These are phyloP conservation scores for Trichoderma simmonsii DNA, from an alignment of 2,329 filamentous ascomycete genomes.

Conservation along the genomic window DNA sequence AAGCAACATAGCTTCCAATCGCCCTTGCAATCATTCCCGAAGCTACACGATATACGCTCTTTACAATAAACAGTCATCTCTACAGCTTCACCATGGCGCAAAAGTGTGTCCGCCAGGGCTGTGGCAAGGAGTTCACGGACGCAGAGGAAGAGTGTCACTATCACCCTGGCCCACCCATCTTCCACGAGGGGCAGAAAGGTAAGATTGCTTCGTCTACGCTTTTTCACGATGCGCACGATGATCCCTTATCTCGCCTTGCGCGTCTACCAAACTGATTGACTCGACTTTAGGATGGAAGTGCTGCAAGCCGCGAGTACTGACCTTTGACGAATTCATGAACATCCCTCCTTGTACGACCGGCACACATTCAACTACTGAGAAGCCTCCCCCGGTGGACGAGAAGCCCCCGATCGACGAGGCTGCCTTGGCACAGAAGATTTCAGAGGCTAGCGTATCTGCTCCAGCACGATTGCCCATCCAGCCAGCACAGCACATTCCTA, in stretches of 20 bases:
- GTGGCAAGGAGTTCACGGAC: constrained; percentile 83
- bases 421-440: constrained; percentile 44
- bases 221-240: not conserved
- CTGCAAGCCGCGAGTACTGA: constrained; percentile 94
- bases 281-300: constrained; percentile 87
- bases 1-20: not conserved
- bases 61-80: not conserved
- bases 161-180: constrained; percentile 89
- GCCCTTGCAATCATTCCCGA: not conserved
- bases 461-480: constrained; percentile 41
- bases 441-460: constrained; percentile 45
- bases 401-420: constrained; percentile 45
- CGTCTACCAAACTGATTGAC: not conserved
- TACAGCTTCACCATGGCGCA: constrained; percentile 53
- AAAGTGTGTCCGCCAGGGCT: constrained; percentile 96
- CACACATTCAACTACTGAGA: constrained; percentile 84
- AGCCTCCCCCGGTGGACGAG: constrained; percentile 60
- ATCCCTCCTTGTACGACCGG: constrained; percentile 92
- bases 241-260: not conserved
- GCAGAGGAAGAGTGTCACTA: constrained; percentile 81
- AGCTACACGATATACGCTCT: not conserved
- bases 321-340: constrained; percentile 94
- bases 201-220: constrained; percentile 24
- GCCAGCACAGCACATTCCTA: constrained; percentile 45
- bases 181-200: constrained; percentile 99